A percentile compares a stretch with the other conserved stretches of the same genome.
phyloP scores from a whole-genome alignment of 192 early-diverging fungal species.

The Coemansia sp. region DNA sequence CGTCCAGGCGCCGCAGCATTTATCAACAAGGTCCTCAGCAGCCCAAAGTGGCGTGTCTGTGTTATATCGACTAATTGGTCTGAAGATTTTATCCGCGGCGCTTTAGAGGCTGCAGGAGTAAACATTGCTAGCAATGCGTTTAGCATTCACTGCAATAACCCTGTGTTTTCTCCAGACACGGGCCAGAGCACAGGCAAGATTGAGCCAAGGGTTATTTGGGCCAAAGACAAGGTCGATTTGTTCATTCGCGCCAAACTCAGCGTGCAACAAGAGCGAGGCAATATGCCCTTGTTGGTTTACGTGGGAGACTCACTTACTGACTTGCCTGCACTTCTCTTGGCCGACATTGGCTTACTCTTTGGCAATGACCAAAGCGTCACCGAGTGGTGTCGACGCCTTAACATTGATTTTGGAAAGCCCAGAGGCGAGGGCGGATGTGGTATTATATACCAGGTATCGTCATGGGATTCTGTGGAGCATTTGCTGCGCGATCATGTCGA shows the following conservation, averaged over 20 bases:
- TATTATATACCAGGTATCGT: conserved; percentile 6
- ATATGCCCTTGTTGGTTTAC: conserved; percentile 25
- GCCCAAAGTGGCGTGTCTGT: conserved; percentile 15
- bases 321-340: conserved; percentile 40
- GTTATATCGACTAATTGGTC: conserved; percentile 57
- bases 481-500: background rate
- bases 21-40: conserved; percentile 23
- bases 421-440: background rate
- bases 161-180: conserved; percentile 19
- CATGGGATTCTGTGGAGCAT: conserved; percentile 11
- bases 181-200: conserved; percentile 28
- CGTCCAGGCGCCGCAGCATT: conserved; percentile 23
- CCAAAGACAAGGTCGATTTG: conserved; percentile 34
- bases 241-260: conserved; percentile 8
- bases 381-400: conserved; percentile 42
- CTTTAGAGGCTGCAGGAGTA: conserved; percentile 34
- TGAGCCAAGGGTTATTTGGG: conserved; percentile 26
- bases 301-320: conserved; percentile 56
- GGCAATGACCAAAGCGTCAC: conserved; percentile 27
- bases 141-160: conserved; percentile 32
- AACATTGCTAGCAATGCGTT: background rate
- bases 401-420: conserved; percentile 23
- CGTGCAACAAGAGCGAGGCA: background rate
- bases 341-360: conserved; percentile 41
- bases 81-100: conserved; percentile 45